These are phyloP conservation scores for Thalassiosira allenii DNA, from an alignment of 352 stramenopile genomes.

Conservation along the genomic window DNA sequence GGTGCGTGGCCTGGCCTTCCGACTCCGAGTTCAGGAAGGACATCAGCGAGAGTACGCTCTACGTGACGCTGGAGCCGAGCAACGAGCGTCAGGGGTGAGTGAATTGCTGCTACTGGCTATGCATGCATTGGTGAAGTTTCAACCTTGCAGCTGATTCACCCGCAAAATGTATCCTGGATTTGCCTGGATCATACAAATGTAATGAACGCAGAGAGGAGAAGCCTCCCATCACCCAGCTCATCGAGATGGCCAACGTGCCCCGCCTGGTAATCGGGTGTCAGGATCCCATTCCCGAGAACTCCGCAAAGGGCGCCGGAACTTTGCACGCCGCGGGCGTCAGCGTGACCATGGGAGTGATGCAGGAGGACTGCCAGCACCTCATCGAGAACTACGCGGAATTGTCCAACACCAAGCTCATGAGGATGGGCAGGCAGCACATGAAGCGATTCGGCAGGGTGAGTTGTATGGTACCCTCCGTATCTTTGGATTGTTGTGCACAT, in stretches of 20 bases:
- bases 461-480: not conserved
- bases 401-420: conserved; percentile 68
- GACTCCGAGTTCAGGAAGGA: conserved; percentile 64
- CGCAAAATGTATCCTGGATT: too few relatives aligned
- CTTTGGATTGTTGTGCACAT: too few relatives aligned
- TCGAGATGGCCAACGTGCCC: conserved; percentile 66
- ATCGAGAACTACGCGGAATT: conserved; percentile 69
- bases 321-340: conserved; percentile 72
- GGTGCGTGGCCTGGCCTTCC: conserved; percentile 75
- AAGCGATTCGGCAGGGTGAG: conserved; percentile 52
- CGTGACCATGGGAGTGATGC: conserved; percentile 65
- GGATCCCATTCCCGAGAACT: conserved; percentile 65
- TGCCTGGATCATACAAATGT: not conserved
- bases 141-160: too few relatives aligned
- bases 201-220: conserved; percentile 38
- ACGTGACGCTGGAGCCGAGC: conserved; percentile 79
- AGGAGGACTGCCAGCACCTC: conserved; percentile 70
- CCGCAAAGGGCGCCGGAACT: conserved; percentile 57
- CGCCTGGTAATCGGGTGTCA: conserved; percentile 79
- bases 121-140: too few relatives aligned
- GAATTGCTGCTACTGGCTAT: too few relatives aligned
- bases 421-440: conserved; percentile 72
- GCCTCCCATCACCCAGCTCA: conserved; percentile 78
- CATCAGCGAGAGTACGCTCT: conserved; percentile 70
- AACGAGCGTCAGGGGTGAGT: conserved; percentile 62